phyloP scores from a whole-genome alignment of 2,329 filamentous ascomycete species.

The Ascochyta viciae-villosae region DNA sequence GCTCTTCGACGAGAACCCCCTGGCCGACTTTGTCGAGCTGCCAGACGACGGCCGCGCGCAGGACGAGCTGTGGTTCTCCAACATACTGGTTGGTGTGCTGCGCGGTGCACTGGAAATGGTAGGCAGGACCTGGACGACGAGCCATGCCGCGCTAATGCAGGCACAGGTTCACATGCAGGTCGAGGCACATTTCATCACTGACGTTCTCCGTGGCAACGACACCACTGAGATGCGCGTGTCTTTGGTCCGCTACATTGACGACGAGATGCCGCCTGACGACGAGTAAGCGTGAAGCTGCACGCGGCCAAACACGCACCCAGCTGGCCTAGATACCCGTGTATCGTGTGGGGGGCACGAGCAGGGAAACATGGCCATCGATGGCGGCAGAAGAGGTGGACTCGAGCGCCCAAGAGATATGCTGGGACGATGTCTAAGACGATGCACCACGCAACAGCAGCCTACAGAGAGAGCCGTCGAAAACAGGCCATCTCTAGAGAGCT shows the following conservation, averaged over 20 bases:
- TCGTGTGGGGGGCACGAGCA: not conserved
- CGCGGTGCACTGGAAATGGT: constrained; percentile 96
- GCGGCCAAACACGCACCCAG: not conserved
- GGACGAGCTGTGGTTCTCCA: constrained; percentile 98
- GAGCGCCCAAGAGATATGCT: not conserved
- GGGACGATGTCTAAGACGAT: not conserved
- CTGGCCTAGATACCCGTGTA: not conserved
- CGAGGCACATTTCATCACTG: constrained; percentile 94
- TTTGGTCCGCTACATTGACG: constrained; percentile 91
- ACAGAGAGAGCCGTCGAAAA: not conserved
- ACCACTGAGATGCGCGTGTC: constrained; percentile 97
- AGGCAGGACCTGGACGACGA: constrained; percentile 12
- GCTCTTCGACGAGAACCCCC: constrained; percentile 94
- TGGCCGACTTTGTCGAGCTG: constrained; percentile 96
- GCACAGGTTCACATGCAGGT: constrained; percentile 90
- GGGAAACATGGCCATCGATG: not conserved
- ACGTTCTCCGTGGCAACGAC: constrained; percentile 90
- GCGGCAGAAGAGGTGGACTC: not conserved
- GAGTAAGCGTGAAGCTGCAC: constrained; percentile 64
- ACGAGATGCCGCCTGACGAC: constrained; percentile 95
- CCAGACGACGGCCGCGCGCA: constrained; percentile 95
- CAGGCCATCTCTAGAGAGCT: not conserved
- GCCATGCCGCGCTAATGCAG: constrained; percentile 11
- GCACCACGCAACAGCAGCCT: not conserved
- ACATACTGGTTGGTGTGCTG: constrained; percentile 92